Conservation (phyloP, 2,329 filamentous ascomycete species). For the Penicillium sp. region DNA sequence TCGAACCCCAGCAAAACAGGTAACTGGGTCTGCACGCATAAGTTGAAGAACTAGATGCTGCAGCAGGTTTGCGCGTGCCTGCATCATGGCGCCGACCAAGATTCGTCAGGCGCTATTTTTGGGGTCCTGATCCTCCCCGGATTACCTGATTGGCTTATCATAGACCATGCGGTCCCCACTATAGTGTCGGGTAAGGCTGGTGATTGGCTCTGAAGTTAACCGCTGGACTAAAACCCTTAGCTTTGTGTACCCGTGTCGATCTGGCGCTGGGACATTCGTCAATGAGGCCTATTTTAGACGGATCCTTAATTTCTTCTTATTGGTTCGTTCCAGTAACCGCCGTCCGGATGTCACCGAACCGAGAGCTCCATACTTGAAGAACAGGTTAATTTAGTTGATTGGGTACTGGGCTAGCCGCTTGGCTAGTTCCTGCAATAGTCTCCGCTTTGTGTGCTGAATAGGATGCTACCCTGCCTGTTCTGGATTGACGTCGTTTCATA, state of each 20-base stretch:
- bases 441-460: constrained; percentile 9
- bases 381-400: not conserved
- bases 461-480: constrained; percentile 1
- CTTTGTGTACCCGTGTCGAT: constrained; percentile 2
- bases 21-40: not conserved
- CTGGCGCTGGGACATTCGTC: not conserved
- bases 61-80: not conserved
- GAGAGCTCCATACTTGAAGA: not conserved
- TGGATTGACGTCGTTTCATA: constrained; percentile 15
- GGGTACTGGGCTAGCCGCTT: not conserved
- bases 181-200: not conserved
- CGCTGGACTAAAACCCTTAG: not conserved
- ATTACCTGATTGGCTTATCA: not conserved
- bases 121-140: not conserved
- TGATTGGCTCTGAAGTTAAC: not conserved
- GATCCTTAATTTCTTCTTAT: not conserved
- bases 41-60: not conserved
- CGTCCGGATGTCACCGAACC: not conserved
- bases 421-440: constrained; percentile 25
- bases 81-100: not conserved
- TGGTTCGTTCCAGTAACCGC: not conserved
- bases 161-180: not conserved
- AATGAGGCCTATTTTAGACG: not conserved
- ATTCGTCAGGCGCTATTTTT: not conserved
- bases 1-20: not conserved